Percentiles rank a stretch among this genome's conserved stretches.
These are phyloP conservation scores for Nothophytophthora sp. DNA, from an alignment of 352 stramenopile species.

Conservation along the genomic window DNA sequence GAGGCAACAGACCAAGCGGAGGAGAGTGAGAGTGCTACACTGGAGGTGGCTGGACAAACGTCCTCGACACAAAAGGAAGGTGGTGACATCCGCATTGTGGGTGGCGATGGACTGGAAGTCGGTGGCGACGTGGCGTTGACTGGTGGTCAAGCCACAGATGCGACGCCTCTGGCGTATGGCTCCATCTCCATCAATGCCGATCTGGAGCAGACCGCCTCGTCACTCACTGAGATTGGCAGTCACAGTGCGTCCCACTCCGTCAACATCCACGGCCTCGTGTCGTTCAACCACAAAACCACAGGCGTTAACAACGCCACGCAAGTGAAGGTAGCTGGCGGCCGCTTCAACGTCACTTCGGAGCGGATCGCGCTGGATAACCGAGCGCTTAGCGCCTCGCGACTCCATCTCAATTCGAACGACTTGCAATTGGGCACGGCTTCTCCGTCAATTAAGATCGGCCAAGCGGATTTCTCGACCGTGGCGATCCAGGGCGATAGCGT, in stretches of 20 bases:
- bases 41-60: conserved; percentile 62
- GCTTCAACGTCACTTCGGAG: conserved; percentile 41
- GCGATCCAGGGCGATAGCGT: conserved; percentile 21
- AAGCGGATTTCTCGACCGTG: conserved; percentile 18
- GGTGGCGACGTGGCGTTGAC: conserved; percentile 54
- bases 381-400: conserved; percentile 32
- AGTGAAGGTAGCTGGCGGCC: conserved; percentile 43
- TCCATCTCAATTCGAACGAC: conserved; percentile 45
- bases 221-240: conserved; percentile 62
- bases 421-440: conserved; percentile 35
- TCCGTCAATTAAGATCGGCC: conserved; percentile 32
- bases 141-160: conserved; percentile 37
- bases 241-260: conserved; percentile 52
- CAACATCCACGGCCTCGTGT: conserved; percentile 51
- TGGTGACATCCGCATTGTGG: conserved; percentile 54
- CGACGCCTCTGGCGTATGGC: conserved; percentile 27
- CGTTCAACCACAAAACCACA: conserved; percentile 46
- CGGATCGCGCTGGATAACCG: conserved; percentile 52
- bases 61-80: conserved; percentile 43
- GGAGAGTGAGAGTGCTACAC: conserved; percentile 26
- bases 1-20: conserved; percentile 1
- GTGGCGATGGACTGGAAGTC: conserved; percentile 41
- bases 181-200: conserved; percentile 61
- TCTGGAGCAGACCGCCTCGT: conserved; percentile 38
- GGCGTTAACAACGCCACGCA: conserved; percentile 40